Base-by-base conservation (phyloP, 139 green algal genomes). In the Chlamydomonas applanata region DNA sequence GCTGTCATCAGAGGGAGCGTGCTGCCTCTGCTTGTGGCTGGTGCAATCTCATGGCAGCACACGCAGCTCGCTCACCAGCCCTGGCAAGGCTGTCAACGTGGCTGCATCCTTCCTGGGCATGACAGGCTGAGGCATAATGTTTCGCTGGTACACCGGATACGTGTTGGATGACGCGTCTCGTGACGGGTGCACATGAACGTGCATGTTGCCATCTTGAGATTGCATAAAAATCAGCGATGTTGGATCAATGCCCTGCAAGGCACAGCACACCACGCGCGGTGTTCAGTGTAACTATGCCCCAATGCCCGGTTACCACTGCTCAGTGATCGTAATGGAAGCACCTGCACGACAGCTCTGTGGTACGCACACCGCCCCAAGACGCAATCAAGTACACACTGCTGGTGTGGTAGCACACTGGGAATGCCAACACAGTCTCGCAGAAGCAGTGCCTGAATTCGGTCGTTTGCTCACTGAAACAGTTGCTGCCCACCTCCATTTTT, bases 191-290 rank as follows among this genome's bases (percentile, higher is more conserved):
- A 84, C 70, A 44, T 78, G 34, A 29, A 82, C 66, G 67, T 88
- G 79, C 71, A 88, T 76, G 49, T 59, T 68, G 17, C 83, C 83
- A 68, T 86, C 79, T 64, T 80, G 83, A 4, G 83, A 79, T 44
- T 88, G 83, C 16, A 75, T 44, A 45, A 84, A 81, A 3, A 57
- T 82, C 46, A 81, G 69, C n/a, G 64, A 69, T 0, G 25, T 73
- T 27, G 78, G 64, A 0, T 49, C 29, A 27, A 70, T 59, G 14
- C 73, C 81, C 81, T 86, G 81, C 74, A 64, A 20, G 17, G 52
- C 7, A 30, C 2, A 30, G 30, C 16, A n/a, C n/a, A n/a, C n/a
- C n/a, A n/a, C n/a, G 62, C 40, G 59, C 17, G 19, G 25, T 4
- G 17, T 35, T 36, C 16, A n/a, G 52, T 11, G 62, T 36, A n/a